phyloP scores from a whole-genome alignment of 441 rosid species.

The Aleurites moluccanus region DNA sequence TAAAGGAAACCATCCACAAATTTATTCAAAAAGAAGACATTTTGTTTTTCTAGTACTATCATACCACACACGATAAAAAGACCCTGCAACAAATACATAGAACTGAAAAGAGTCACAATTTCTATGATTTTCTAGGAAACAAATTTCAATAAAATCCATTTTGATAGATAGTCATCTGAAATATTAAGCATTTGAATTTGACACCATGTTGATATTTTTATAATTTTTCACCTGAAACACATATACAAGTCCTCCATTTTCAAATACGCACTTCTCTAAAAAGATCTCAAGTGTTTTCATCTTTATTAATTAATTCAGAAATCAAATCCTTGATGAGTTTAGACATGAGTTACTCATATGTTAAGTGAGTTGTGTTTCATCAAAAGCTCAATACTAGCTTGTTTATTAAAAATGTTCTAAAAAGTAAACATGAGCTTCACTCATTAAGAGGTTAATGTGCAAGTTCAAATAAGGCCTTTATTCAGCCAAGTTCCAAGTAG shows the following conservation, averaged over 20 bases:
- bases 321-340: neutral
- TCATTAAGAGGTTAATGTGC: neutral
- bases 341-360: neutral
- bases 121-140: neutral
- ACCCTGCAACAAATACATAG: neutral
- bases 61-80: neutral
- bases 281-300: neutral
- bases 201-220: too few species aligned
- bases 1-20: neutral
- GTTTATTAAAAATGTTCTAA: neutral
- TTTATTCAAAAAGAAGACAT: neutral
- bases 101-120: neutral
- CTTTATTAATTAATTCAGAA: neutral
- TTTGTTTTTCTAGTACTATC: neutral
- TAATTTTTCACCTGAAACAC: too few species aligned
- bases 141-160: neutral
- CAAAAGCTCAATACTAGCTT: neutral
- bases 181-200: too few species aligned
- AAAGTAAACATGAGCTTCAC: neutral
- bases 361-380: neutral
- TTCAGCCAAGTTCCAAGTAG: neutral
- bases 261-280: too few species aligned
- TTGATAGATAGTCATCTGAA: too few species aligned
- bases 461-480: neutral
- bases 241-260: too few species aligned